phyloP scores from a whole-genome alignment of 2,329 filamentous ascomycete species.

The Setomelanomma holmii region DNA sequence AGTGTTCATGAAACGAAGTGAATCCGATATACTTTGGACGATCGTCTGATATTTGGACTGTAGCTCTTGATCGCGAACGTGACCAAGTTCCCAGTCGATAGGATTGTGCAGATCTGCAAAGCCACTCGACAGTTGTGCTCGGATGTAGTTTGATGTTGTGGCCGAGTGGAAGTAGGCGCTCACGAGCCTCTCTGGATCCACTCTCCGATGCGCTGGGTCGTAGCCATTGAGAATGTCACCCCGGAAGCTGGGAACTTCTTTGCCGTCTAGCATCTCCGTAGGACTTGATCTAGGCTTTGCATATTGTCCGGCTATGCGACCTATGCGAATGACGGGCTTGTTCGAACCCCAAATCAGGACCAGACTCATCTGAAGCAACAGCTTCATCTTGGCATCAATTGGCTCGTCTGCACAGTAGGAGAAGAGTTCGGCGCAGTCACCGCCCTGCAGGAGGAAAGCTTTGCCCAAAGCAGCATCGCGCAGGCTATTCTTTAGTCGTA shows the following conservation, averaged over 20 bases:
- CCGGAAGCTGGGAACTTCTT: conserved; percentile 85
- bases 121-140: conserved; percentile 81
- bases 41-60: conserved; percentile 87
- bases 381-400: conserved; percentile 96
- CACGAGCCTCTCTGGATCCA: conserved; percentile 85
- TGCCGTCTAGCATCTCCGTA: conserved; percentile 80
- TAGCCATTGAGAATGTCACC: conserved; percentile 97
- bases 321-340: conserved; percentile 88
- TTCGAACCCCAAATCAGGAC: conserved; percentile 89
- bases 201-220: conserved; percentile 73
- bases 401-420: conserved; percentile 90
- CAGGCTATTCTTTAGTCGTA: conserved; percentile 77
- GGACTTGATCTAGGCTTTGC: conserved; percentile 93
- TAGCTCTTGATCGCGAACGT: conserved; percentile 82
- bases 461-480: conserved; percentile 88
- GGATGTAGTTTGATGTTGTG: conserved; percentile 91
- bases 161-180: conserved; percentile 96
- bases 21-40: conserved; percentile 86
- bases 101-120: conserved; percentile 94
- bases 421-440: conserved; percentile 96
- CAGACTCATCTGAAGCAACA: conserved; percentile 95
- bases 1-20: conserved; percentile 91
- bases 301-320: conserved; percentile 96
- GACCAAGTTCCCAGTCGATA: conserved; percentile 92
- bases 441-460: conserved; percentile 92